phyloP scores from a whole-genome alignment of 2,329 filamentous ascomycete species.

The Nothophaeocryptopus gaeumannii region DNA sequence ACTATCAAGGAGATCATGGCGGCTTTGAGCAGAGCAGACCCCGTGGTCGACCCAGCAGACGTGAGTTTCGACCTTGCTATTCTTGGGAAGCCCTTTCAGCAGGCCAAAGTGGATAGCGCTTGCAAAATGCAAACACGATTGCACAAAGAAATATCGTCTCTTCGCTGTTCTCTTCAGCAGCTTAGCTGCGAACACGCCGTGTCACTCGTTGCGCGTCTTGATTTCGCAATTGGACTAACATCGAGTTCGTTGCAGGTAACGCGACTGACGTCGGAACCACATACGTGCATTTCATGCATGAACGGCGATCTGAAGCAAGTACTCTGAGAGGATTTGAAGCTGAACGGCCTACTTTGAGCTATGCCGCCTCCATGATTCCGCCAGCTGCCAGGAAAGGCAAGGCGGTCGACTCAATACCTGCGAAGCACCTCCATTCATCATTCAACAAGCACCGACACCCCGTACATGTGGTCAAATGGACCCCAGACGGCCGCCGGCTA shows the following conservation, averaged over 20 bases:
- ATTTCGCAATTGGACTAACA: no score
- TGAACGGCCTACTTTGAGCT: slow-evolving; percentile 83
- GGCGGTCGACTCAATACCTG: slow-evolving; percentile 82
- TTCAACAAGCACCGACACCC: slow-evolving; percentile 98
- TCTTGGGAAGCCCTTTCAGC: no score
- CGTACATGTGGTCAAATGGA: slow-evolving; percentile 96
- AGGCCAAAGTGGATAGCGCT: slow-evolving; percentile 6
- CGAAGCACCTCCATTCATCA: slow-evolving; percentile 96
- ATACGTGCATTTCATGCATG: slow-evolving; percentile 74
- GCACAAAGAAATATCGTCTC: not conserved
- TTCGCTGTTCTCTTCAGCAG: not conserved
- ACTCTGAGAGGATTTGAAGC: slow-evolving; percentile 68
- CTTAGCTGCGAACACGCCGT: no score
- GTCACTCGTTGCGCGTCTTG: no score
- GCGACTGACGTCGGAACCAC: slow-evolving; percentile 37
- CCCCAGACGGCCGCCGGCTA: slow-evolving; percentile 85
- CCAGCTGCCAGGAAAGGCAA: slow-evolving; percentile 71
- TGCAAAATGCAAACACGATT: slow-evolving; percentile 17
- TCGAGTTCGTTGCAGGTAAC: slow-evolving; percentile 24
- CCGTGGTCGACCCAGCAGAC: slow-evolving; percentile 27
- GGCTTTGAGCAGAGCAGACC: slow-evolving; percentile 25
- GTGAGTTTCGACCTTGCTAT: slow-evolving; percentile 14
- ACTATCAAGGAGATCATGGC: slow-evolving; percentile 24
- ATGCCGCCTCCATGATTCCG: slow-evolving; percentile 87
- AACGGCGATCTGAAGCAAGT: slow-evolving; percentile 73